Base-by-base conservation (phyloP, 768 basidiomycete species). In the Nidularia pulvinata region DNA sequence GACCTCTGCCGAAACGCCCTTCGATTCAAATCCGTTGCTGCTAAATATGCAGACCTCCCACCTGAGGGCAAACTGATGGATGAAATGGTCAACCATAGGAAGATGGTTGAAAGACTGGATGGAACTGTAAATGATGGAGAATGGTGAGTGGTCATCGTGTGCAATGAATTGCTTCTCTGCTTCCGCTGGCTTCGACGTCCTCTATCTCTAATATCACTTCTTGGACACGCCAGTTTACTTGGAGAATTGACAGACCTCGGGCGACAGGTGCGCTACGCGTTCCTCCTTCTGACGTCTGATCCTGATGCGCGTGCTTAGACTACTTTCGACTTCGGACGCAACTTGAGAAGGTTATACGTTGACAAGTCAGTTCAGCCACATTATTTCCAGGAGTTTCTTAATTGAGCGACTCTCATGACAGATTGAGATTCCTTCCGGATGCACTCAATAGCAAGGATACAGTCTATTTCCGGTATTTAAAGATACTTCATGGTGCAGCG, bases 191-290 rank as follows among this genome's bases (percentile, higher is more conserved):
- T 30, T 36, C 37, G 9, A 10, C 50, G 22, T 37, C 16, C 35
- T 19, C 19, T 42, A 32, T 35, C n/a, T 51, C 22, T 30, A 30
- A 30, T 30, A 30, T 30, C 4, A 30, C 25, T 30, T 14, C 34
- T 13, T 43, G 19, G 45, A n/a, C 45, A 42, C 33, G 14, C 7
- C 54, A 89, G 90, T 65, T 69, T 91, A 49, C 68, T 91, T 16
- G 90, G 90, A 32, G 86, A 88, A 61, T 64, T 90, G 52, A 88
- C 87, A 6, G 86, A 91, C 60, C 55, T 86, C 4, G 90, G 90
- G 35, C 76, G 85, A 62, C 74, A 84, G 75, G 87, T 87, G 65
- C 5, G 69, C 55, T 11, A 32, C 33, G 34, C 50, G 44, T 36
- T 51, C 7, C 7, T 22, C 10, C 11, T 37, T 33, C 10, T 19